Evolutionary conservation across 1,284 basidiomycete genomes (phyloP), one percentile per base, ranked within the genome.

Genomic region (Cutaneotrichosporon sp.): DNA sequence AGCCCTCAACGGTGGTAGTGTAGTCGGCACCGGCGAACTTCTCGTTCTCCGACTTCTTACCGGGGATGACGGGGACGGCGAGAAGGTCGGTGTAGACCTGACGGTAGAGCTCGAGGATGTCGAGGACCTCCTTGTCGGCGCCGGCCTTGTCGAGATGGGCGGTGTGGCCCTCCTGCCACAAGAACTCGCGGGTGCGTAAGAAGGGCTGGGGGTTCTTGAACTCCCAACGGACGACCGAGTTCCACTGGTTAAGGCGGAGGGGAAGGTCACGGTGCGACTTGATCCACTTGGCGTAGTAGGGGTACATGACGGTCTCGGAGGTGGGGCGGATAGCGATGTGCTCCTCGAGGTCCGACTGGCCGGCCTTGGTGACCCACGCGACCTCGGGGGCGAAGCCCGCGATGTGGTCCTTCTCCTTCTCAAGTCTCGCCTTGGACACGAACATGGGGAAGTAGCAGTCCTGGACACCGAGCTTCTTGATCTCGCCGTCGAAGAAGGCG

Each of bases 381-480:
- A 99, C 97, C 80, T 99, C 95, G 1, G 95, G 95, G 65, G 95
- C 97, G 80, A 99, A 99, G n/a, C 95, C 95, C 78, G 98, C 97
- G 67, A 99, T 94, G 80, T 99, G 95, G 73, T 99, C 90, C 83
- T 99, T 99, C 80, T 99, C 95, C 53, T 90, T 86, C 81, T 99
- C 95, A 58, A 99, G 86, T 38, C 97, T 92, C 64, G 92, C 92
- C 60, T 86, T 81, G 0, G 94, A 97, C 55, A 99, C 92, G 73
- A 99, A 98, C 93, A 99, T 97, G 16, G 95, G 97, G 85, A 99
- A 99, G 78, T 97, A 99, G 47, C 93, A 89, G 80, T 99, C 98
- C 78, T 97, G 91, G 33, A 99, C 95, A 50, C 90, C 97, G 72
- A 97, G 85, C 72, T 91, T 90, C 82, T 92, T 95, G 84, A 98